A percentile compares a stretch with the other conserved stretches of the same genome.
These are phyloP conservation scores for Laetiporus sulphureus DNA, from an alignment of 1,284 basidiomycete genomes.

Conservation along the genomic window DNA sequence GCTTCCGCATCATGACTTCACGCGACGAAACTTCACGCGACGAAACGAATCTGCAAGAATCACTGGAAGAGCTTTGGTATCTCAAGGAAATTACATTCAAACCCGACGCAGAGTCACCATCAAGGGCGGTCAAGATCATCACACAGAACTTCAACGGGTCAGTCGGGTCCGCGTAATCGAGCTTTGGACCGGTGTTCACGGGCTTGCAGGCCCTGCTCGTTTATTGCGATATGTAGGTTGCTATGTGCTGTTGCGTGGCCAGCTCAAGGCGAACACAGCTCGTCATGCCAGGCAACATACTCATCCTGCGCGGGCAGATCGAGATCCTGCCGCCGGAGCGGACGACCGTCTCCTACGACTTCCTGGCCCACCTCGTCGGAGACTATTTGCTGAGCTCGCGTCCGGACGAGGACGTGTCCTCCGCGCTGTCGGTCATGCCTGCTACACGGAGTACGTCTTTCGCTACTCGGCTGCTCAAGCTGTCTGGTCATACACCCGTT, in stretches of 20 bases:
- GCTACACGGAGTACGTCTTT: conserved; percentile 63
- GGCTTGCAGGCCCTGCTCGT: conserved; percentile 70
- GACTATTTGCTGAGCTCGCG: conserved; percentile 69
- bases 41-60: conserved; percentile 5
- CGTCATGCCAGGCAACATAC: conserved; percentile 61
- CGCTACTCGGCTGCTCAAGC: background rate
- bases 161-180: conserved; percentile 20
- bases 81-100: conserved; percentile 64
- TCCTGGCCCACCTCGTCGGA: conserved; percentile 75
- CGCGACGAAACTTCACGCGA: background rate
- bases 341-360: conserved; percentile 74
- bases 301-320: conserved; percentile 75
- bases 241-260: conserved; percentile 1
- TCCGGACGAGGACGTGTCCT: conserved; percentile 62
- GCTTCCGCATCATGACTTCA: too few species aligned
- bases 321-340: conserved; percentile 59
- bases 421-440: conserved; percentile 79
- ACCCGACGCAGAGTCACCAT: conserved; percentile 25
- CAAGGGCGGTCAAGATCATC: conserved; percentile 52
- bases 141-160: conserved; percentile 81
- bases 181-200: conserved; percentile 4
- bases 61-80: conserved; percentile 62
- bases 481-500: too few species aligned
- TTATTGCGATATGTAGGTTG: conserved; percentile 84
- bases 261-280: conserved; percentile 11